Evolutionary conservation across 257 asterid genomes (phyloP).

Genomic region (Verbascum thapsus): DNA sequence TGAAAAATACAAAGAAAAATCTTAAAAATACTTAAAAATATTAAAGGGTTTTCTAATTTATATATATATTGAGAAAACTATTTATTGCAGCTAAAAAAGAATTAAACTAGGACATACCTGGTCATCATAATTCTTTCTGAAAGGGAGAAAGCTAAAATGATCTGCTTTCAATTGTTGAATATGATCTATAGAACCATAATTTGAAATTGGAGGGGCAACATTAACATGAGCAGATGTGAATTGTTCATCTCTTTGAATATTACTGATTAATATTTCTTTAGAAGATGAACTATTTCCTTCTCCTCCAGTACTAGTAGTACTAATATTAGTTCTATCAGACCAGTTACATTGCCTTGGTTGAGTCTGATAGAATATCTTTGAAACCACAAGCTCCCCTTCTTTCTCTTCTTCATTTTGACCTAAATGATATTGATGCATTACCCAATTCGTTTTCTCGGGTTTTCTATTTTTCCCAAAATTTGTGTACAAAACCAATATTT

Average conservation of each 20-base stretch:
- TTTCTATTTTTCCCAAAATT: constrained; percentile 92
- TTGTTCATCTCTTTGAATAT: constrained; percentile 51
- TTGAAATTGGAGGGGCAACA: constrained; percentile 40
- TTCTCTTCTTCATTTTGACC: constrained; percentile 92
- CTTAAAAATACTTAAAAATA: no score
- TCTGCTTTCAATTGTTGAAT: constrained; percentile 74
- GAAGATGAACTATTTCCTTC: constrained; percentile 44
- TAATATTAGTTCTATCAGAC: constrained; percentile 46
- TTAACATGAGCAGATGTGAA: constrained; percentile 36
- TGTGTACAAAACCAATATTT: constrained; percentile 84
- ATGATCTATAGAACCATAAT: constrained; percentile 47
- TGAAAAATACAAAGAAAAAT: no score
- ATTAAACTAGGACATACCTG: no score
- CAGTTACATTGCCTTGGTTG: constrained; percentile 93
- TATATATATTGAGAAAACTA: no score
- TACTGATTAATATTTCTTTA: constrained; percentile 40
- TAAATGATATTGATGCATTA: constrained; percentile 94
- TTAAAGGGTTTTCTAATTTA: no score
- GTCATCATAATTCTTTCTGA: constrained; percentile 72
- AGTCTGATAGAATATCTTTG: constrained; percentile 91
- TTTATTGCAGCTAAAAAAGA: no score
- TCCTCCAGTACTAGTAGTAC: neutral
- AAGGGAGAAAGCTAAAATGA: constrained; percentile 71
- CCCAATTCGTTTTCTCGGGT: constrained; percentile 98
- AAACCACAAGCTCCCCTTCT: constrained; percentile 94